Conservation (phyloP, 441 rosid species). For the Euphorbia corollata region DNA sequence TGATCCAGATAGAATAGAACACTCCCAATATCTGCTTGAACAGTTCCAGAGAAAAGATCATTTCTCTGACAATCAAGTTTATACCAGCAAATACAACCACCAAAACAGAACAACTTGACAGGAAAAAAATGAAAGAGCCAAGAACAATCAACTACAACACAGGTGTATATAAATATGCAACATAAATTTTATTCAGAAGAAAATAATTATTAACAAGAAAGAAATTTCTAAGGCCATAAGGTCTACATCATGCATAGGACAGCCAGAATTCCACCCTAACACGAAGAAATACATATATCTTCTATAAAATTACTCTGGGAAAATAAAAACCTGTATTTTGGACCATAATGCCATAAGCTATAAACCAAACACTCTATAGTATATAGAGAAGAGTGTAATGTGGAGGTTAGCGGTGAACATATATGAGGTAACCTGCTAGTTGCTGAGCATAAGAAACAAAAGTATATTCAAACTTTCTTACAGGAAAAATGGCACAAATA, state of each 20-base stretch:
- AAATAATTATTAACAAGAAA: background rate
- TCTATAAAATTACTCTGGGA: background rate
- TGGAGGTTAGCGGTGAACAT: background rate
- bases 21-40: background rate
- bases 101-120: background rate
- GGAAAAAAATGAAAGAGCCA: background rate
- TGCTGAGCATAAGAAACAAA: background rate
- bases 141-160: background rate
- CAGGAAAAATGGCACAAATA: background rate
- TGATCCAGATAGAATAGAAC: background rate
- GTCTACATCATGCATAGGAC: constrained; percentile 6
- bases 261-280: background rate
- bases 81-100: background rate
- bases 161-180: background rate
- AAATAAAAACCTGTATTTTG: background rate
- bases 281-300: background rate
- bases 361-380: background rate
- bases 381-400: background rate
- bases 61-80: background rate
- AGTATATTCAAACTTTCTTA: background rate
- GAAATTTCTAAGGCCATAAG: background rate
- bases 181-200: background rate
- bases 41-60: constrained; percentile 1
- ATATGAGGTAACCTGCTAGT: background rate
- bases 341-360: background rate